Evolutionary conservation across 805 yeast species (phyloP).

Genomic region (Torulaspora indica): DNA sequence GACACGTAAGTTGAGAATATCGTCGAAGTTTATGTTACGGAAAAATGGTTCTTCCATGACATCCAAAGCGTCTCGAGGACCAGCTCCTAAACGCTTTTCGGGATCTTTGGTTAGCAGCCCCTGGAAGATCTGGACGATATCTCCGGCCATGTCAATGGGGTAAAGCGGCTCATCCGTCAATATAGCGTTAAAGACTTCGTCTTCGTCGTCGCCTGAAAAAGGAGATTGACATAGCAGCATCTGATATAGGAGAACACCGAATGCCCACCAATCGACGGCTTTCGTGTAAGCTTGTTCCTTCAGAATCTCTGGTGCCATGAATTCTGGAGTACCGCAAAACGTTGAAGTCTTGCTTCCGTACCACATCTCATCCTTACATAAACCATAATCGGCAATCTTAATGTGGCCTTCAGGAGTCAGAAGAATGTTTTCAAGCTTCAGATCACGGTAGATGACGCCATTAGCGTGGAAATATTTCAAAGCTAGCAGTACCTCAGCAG

Average conservation of each 20-base stretch:
- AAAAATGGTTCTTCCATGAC: constrained; percentile 96
- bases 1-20: constrained; percentile 62
- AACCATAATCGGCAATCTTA: constrained; percentile 94
- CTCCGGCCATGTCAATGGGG: constrained; percentile 96
- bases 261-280: constrained; percentile 99
- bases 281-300: constrained; percentile 89
- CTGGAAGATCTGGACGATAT: constrained; percentile 89
- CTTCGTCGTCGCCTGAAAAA: constrained; percentile 94
- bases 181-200: constrained; percentile 94
- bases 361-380: constrained; percentile 93
- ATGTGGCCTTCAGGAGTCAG: constrained; percentile 89
- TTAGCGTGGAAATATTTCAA: constrained; percentile 90
- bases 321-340: constrained; percentile 98
- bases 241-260: constrained; percentile 92
- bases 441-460: constrained; percentile 93
- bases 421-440: constrained; percentile 90
- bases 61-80: constrained; percentile 84
- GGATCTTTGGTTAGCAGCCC: constrained; percentile 90
- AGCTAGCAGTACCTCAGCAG: constrained; percentile 91
- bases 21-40: constrained; percentile 85
- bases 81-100: constrained; percentile 72
- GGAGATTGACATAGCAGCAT: constrained; percentile 97
- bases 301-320: constrained; percentile 98
- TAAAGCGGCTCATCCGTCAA: constrained; percentile 93
- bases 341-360: constrained; percentile 81